A percentile compares a stretch with the other conserved stretches of the same genome.
Evolutionary conservation across 768 basidiomycete genomes (phyloP).

Genomic region (Mycena sanguinolenta): DNA sequence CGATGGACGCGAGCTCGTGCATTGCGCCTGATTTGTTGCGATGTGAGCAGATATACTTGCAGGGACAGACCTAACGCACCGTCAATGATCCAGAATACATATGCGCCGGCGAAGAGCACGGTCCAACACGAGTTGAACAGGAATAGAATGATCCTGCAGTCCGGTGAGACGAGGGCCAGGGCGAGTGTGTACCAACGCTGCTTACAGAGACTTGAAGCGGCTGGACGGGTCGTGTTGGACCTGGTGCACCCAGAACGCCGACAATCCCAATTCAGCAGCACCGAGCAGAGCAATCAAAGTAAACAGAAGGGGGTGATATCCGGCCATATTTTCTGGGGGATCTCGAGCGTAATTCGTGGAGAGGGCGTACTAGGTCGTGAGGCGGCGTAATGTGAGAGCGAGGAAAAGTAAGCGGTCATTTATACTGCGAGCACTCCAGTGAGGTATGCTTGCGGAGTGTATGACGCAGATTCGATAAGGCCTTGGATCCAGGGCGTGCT

Average conservation of each 20-base stretch:
- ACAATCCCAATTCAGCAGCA: conserved; percentile 65
- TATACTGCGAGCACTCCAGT: conserved; percentile 1
- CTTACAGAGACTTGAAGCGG: conserved; percentile 25
- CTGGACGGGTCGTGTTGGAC: conserved; percentile 59
- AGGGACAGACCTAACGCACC: conserved; percentile 40
- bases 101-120: conserved; percentile 61
- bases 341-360: conserved; percentile 3
- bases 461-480: conserved; percentile 3
- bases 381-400: not conserved
- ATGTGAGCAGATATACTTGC: not conserved
- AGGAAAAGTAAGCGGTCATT: not conserved
- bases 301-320: conserved; percentile 33
- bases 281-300: conserved; percentile 49
- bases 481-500: no score
- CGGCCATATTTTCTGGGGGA: conserved; percentile 18
- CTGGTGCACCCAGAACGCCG: conserved; percentile 61
- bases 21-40: conserved; percentile 44
- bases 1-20: conserved; percentile 63
- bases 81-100: conserved; percentile 63
- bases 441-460: conserved; percentile 1
- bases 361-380: conserved; percentile 1
- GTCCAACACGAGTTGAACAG: conserved; percentile 65
- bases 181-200: conserved; percentile 1
- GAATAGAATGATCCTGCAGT: conserved; percentile 50
- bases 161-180: not conserved